phyloP scores from a whole-genome alignment of 441 rosid genomes.

The Pelargonium exstipulatum region DNA sequence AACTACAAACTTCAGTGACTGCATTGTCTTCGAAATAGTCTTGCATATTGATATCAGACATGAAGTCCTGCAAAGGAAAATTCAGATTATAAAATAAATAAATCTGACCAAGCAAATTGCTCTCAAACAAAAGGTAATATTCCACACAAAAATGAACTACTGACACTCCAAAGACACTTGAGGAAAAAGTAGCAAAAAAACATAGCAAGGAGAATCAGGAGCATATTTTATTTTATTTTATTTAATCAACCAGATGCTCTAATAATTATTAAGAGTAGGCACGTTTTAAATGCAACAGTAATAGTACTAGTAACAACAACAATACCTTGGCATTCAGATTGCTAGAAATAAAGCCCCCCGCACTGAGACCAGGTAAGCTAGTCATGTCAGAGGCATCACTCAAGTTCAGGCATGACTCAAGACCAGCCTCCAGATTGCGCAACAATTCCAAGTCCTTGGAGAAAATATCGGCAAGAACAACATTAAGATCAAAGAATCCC shows the following conservation, averaged over 20 bases:
- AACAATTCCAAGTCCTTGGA: constrained; percentile 58
- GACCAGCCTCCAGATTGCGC: constrained; percentile 51
- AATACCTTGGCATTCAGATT: constrained; percentile 50
- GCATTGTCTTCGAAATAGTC: constrained; percentile 41
- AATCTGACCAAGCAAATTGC: neutral
- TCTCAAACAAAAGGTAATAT: neutral
- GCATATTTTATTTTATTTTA: neutral
- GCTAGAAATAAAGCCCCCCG: constrained; percentile 22
- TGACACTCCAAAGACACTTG: neutral
- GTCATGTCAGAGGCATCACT: constrained; percentile 31
- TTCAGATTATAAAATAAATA: neutral
- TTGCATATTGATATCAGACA: constrained; percentile 37
- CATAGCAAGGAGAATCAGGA: neutral
- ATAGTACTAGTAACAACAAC: constrained; percentile 1
- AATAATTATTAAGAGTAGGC: neutral
- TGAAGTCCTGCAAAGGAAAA: constrained; percentile 42
- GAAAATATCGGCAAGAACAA: constrained; percentile 44
- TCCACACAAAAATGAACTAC: neutral
- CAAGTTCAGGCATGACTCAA: constrained; percentile 48
- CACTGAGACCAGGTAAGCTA: constrained; percentile 32
- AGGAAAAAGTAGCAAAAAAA: neutral
- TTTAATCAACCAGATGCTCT: neutral
- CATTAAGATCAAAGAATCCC: constrained; percentile 42
- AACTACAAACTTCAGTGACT: constrained; percentile 39
- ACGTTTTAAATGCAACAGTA: neutral